Base-by-base conservation (phyloP, 768 basidiomycete genomes). In the Leccinum pellstonianum region DNA sequence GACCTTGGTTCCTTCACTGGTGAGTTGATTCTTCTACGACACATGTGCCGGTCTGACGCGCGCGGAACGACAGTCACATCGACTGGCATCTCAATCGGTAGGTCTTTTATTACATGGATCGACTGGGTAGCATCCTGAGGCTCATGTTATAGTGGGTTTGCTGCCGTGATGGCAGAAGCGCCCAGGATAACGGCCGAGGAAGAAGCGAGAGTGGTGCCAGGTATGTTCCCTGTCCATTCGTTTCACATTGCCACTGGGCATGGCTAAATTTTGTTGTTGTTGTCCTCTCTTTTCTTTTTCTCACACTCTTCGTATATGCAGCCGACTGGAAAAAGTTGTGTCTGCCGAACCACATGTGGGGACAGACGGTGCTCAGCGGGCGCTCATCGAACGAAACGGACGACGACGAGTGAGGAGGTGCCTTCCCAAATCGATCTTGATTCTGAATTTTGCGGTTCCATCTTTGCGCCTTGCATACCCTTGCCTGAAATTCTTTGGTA, bases 1-100 rank as follows among this genome's bases (percentile, higher is more conserved):
- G 87, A 11, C 81, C 83, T 10, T 86, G 85, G 82, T 75, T 81
- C 69, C 68, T 81, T 49, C 81, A 81, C 63, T 82, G 74, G 72
- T 75, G 56, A 66, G 65, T 35, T 43, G 6, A 35, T 14, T 7
- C 3, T 5, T 14, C 7, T 17, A 4, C 14, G 1, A 27, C 6
- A 5, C 14, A 48, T 48, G 12, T 14, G 11, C 47, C 14, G 29
- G 38, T 55, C 21, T 10, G 17, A 5, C 21, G 49, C 61, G 67
- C 23, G 61, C 33, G 4, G 21, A 48, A 19, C 2, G 49, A 17
- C 49, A 73, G 71, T n/a, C 71, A 73, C 55, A 62, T 74, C 7
- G 68, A 73, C 37, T 73, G 72, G 72, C 71, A 73, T 33, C 65
- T 71, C 33, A 52, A 56, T 27, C 63, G 60, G 71, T 73, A 61